Evolutionary conservation across 2,329 filamentous ascomycete genomes (phyloP), one percentile per base, ranked within the genome.

Genomic region (Periconia macrospinosa): DNA sequence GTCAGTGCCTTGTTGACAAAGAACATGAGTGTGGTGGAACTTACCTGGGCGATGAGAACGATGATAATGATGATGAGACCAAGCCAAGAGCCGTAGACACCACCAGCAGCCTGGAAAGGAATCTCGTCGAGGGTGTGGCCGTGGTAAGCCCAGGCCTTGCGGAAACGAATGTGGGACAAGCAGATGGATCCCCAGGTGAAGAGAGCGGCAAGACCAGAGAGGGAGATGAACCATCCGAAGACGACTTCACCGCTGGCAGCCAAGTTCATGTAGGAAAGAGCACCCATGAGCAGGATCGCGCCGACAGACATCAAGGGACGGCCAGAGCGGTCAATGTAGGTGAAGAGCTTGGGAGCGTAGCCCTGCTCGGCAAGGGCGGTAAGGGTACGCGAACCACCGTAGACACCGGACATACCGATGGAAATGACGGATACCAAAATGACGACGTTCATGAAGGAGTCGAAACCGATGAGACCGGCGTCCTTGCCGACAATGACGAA

Each of bases 81-180:
- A 20, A 77, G 23, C 59, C 69, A 77, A 6, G 74, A 76, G 52
- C 76, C 76, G 43, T 57, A 67, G 15, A 77, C 63, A 49, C 76
- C 76, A 53, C 71, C 70, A 27, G 65, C 60, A 42, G 76, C 75
- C 53, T 66, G 72, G 75, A 75, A 79, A 2, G 76, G 76, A 19
- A 79, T 70, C 64, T 79, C 76, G 45, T 77, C 75, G n/a, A 78
- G 47, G 15, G 69, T 71, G 58, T 73, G 71, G 41, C 71, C 72
- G 47, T 73, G 70, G 53, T 69, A 66, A 41, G 61, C 62, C 73
- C 73, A 75, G 19, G 70, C 73, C 56, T 78, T 77, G 58, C 92
- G 90, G 83, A 97, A 97, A 52, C 92, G 91, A 68, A 97, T 95
- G 75, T 97, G 92, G 23, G 88, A 85, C 17, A 95, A 77, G 73